Base-by-base conservation (phyloP, 805 yeast genomes). In the Starmerella stellata region DNA sequence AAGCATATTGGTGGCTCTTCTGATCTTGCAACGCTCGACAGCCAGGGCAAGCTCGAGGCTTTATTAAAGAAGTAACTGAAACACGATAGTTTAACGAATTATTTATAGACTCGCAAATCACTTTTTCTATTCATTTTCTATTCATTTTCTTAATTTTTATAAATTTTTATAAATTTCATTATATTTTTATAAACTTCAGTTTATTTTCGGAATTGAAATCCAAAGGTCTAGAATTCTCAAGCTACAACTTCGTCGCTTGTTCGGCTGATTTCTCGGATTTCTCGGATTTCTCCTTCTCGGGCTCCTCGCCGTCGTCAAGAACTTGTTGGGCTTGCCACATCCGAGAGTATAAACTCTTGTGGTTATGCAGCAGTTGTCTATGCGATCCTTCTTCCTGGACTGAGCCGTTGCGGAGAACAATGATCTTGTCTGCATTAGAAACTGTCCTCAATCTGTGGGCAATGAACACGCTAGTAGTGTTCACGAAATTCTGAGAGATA, bases 1-100 rank as follows among this genome's bases (percentile, higher is more conserved):
- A 69, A 85, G 62, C 95, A 83, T 65, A 73, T 87, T 53, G 98
- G 98, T 44, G 98, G 98, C 45, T 81, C 83, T 69, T 75, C 85
- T 30, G 94, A 81, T 50, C 64, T 87, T 47, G 93, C 83, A 62
- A 65, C 69, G 38, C 68, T 85, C 57, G 66, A 70, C 49, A 65
- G 73, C 19, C 51, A 59, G 34, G 90, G 78, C 50, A 56, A 74
- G 59, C 69, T 81, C 54, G 70, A 67, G 42, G 49, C n/a, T n/a
- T n/a, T n/a, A n/a, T n/a, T n/a, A n/a, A n/a, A n/a, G n/a, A n/a
- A n/a, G n/a, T n/a, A n/a, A n/a, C n/a, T n/a, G n/a, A n/a, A n/a
- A n/a, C n/a, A n/a, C n/a, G n/a, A n/a, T n/a, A n/a, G n/a, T n/a
- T n/a, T n/a, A n/a, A n/a, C n/a, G n/a, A n/a, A n/a, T n/a, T n/a